Base-by-base conservation (phyloP, 495 filamentous ascomycete genomes). In the Copromyces sp. region DNA sequence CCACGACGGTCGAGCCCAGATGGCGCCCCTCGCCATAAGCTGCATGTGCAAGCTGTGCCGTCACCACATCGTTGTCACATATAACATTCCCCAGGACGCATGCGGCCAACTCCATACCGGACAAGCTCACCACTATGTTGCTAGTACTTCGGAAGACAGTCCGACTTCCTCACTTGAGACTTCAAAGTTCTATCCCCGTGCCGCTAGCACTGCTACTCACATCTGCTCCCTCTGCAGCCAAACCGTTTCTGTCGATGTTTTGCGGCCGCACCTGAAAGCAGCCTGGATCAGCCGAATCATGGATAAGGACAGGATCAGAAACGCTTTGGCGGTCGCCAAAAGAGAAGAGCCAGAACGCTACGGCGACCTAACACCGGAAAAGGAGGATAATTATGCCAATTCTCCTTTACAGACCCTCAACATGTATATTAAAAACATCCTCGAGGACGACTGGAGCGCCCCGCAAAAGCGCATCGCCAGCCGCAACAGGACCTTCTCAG, bases 401-500 rank as follows among this genome's bases (percentile, higher is more conserved):
- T 84, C 84, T 5, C 83, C 90, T 0, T 79, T 90, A 35, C 75
- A 82, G 29, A 89, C 87, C 32, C 80, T 94, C 42, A 84, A 84
- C 37, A 82, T 82, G 65, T 94, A 94, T 76, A 77, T 94, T 37
- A 80, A 74, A 8, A 91, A 94, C 75, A 83, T 89, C 9, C 80
- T 93, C 68, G 77, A 85, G 39, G 80, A 85, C 44, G 75, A 72
- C 70, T 76, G 9, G 75, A 79, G 69, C 75, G 79, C 47, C 0
- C 65, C 74, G 39, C 82, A 83, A 42, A 89, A 88, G 77, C 75
- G 80, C 29, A 92, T 95, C 71, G 86, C 88, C 4, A 84, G 86
- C 16, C 81, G 87, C 9, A 94, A 94, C 80, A 94, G 93, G 79
- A 87, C 86, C 17, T 96, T 93, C 75, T 82, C 87, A 69, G 83